These are phyloP conservation scores for Laburnicola sp. DNA, from an alignment of 2,329 filamentous ascomycete genomes.

Conservation along the genomic window DNA sequence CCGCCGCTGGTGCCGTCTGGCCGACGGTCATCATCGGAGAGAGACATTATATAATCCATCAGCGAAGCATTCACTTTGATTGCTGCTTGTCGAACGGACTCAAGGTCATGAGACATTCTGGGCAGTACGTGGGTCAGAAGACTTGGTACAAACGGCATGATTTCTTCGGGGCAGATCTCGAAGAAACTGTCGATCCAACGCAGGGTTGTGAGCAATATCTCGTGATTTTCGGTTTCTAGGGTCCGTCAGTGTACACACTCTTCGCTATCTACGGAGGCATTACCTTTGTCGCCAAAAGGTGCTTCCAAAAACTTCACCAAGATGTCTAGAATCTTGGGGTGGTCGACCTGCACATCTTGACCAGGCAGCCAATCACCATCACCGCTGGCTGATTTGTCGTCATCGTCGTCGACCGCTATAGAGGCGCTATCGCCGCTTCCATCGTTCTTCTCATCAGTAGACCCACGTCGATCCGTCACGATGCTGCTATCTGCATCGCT, in stretches of 20 bases:
- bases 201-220: slow-evolving; percentile 86
- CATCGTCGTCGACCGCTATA: slow-evolving; percentile 41
- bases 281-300: slow-evolving; percentile 63
- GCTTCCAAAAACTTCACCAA: slow-evolving; percentile 86
- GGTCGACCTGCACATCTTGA: slow-evolving; percentile 93
- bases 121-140: slow-evolving; percentile 90
- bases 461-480: slow-evolving; percentile 45
- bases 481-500: slow-evolving; percentile 63
- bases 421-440: slow-evolving; percentile 45
- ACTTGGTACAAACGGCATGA: slow-evolving; percentile 90
- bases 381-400: slow-evolving; percentile 52
- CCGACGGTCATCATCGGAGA: slow-evolving; percentile 65
- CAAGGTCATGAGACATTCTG: slow-evolving; percentile 88
- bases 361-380: slow-evolving; percentile 97
- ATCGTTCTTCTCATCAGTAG: slow-evolving; percentile 57
- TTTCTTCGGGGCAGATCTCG: slow-evolving; percentile 95
- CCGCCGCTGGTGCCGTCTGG: slow-evolving; percentile 47
- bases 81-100: slow-evolving; percentile 85
- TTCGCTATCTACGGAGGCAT: neutral
- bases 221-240: slow-evolving; percentile 67
- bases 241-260: slow-evolving; percentile 23
- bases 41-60: slow-evolving; percentile 90
- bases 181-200: slow-evolving; percentile 97
- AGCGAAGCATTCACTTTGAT: slow-evolving; percentile 86
- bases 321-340: slow-evolving; percentile 88